Evolutionary conservation across 257 asterid species (phyloP).

Genomic region (Plectranthus barbatus): DNA sequence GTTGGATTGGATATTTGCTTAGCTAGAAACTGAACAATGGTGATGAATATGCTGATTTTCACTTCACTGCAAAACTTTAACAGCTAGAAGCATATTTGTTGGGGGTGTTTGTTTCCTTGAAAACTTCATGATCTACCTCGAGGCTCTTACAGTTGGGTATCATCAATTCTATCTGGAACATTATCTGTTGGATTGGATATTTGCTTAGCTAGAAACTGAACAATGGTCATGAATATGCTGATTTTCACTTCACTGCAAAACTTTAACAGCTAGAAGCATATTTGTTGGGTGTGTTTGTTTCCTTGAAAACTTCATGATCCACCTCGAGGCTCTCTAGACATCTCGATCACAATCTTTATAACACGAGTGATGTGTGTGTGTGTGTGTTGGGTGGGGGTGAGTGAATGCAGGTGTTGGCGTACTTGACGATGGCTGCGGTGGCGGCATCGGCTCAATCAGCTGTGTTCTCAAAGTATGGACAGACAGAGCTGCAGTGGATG

Average conservation of each 20-base stretch:
- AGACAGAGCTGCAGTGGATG: constrained; percentile 85
- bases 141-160: too few relatives aligned
- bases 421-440: constrained; percentile 66
- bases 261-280: background rate
- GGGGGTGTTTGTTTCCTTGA: too few relatives aligned
- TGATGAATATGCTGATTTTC: background rate
- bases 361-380: too few relatives aligned
- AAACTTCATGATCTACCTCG: too few relatives aligned
- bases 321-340: too few relatives aligned
- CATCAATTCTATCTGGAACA: too few relatives aligned
- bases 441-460: constrained; percentile 66
- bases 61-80: background rate
- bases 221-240: background rate
- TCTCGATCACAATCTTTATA: too few relatives aligned
- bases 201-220: background rate
- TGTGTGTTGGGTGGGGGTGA: too few relatives aligned
- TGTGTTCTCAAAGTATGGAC: constrained; percentile 60
- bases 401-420: constrained; percentile 42
- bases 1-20: background rate
- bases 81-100: too few relatives aligned
- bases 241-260: background rate
- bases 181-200: background rate
- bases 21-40: background rate
- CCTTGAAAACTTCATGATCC: too few relatives aligned
- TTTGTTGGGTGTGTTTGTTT: too few relatives aligned